Evolutionary conservation across 2,329 filamentous ascomycete species (phyloP), one percentile per base, ranked within the genome.

Genomic region (Pyricularia sp.): DNA sequence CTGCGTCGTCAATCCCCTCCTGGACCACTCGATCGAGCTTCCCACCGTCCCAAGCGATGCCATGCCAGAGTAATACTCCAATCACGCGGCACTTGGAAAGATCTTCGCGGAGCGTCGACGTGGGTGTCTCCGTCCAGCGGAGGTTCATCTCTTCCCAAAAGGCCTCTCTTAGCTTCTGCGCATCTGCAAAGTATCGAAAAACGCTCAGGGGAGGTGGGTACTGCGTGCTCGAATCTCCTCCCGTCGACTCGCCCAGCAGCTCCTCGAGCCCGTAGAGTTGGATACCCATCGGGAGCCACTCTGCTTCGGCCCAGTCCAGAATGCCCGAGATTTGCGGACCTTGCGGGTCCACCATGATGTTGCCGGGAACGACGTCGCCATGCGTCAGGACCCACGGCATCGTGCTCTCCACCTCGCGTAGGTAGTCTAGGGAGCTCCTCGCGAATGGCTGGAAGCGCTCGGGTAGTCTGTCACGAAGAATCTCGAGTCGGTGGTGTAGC

Each of bases 221-320:
- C 14, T 61, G 59, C 25, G 59, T 28, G 26, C 59, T 28, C 11
- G 59, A 28, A 28, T 28, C 11, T 5, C 28, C 64, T 17, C 64
- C 68, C 55, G 12, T 55, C 65, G 63, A 58, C 69, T 79, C 78
- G 0, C 87, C 86, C 0, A 90, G 77, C 0, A 90, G 73, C 74
- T 87, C 82, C 73, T 90, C 87, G 0, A 90, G 75, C 0, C 87
- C 87, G 72, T 89, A 90, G 63, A 89, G 75, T 30, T 83, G 84
- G 3, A 85, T 79, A 0, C 88, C 88, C 72, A 88, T 87, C 0
- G 87, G 87, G 10, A 89, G 74, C 70, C 79, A 82, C 73, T 90
- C 87, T 0, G 84, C 86, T 73, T 90, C 88, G 0, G 86, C 85
- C 88, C 88, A 90, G 73, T 90, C 88, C 0, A 90, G 79, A 0